Evolutionary conservation across 768 basidiomycete genomes (phyloP), one percentile per base, ranked within the genome.

Genomic region (Royoungia palumana): DNA sequence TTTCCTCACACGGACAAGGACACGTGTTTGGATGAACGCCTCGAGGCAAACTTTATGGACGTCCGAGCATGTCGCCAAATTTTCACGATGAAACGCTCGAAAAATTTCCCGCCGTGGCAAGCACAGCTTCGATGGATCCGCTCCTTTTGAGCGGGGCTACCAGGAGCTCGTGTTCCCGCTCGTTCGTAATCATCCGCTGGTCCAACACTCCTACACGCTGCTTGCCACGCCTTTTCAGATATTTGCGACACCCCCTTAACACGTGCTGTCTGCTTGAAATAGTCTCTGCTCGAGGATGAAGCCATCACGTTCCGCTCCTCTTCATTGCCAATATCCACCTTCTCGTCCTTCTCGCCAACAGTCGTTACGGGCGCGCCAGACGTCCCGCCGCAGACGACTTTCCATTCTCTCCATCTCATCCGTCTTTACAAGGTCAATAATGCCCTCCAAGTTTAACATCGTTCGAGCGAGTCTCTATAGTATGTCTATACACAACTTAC

Each of bases 361-460:
- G 24, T n/a, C 53, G 16, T 43, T 51, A 35, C 53, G 54, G 50
- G 51, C 49, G 51, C 67, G 53, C 57, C 63, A 69, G 63, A 39
- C 61, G 51, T 60, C 68, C 50, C 62, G 62, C 51, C 70, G 58
- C 49, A 67, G 64, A 59, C 70, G 70, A 52, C 59, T 64, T 24
- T 55, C 59, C 53, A 54, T 56, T 45, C 46, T 70, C 58, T 65
- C 63, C 41, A 44, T 65, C 25, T 54, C 57, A 6, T 58, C 63
- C 41, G 42, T 69, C 60, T 63, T 72, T 62, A 59, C 58, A 51
- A 62, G 49, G 40, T 42, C 59, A 60, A 67, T 76, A 57, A 88
- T 89, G 86, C 78, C 85, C 55, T 78, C 83, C 36, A 70, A 79
- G 56, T 89, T 90, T 75, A 85, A 80, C 67, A 80, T 80, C 56